These are phyloP conservation scores for Trypanosoma avium DNA, from an alignment of 208 protist genomes.

Conservation along the genomic window DNA sequence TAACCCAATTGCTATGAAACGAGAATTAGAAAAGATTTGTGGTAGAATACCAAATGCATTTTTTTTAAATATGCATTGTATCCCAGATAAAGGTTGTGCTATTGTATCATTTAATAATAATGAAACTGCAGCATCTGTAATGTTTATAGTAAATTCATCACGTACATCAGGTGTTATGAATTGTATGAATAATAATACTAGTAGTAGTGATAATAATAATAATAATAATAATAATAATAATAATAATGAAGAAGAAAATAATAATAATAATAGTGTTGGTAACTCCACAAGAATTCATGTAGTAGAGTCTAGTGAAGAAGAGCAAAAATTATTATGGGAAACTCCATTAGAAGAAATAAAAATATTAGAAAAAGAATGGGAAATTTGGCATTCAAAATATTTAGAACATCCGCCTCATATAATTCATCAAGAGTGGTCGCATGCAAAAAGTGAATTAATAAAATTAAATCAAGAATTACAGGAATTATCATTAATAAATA, in stretches of 20 bases:
- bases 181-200: not conserved
- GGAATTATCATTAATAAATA: not conserved
- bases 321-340: constrained; percentile 23
- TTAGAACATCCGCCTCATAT: not conserved
- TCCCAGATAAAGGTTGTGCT: constrained; percentile 10
- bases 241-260: not conserved
- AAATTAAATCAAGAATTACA: constrained; percentile 7
- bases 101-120: constrained; percentile 32
- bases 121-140: constrained; percentile 20
- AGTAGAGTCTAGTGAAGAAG: constrained; percentile 4
- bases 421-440: constrained; percentile 18
- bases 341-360: constrained; percentile 1
- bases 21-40: constrained; percentile 20
- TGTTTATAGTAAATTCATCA: constrained; percentile 21
- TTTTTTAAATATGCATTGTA: constrained; percentile 25
- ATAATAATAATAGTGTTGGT: not conserved
- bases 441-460: not conserved
- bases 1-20: constrained; percentile 11
- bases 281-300: not conserved
- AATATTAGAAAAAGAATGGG: constrained; percentile 19
- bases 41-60: constrained; percentile 21
- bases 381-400: constrained; percentile 13
- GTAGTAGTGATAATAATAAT: not conserved
- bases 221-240: not conserved
- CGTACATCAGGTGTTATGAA: no score